Evolutionary conservation across 2,329 filamentous ascomycete genomes (phyloP), one percentile per base, ranked within the genome.

Genomic region (Blastomyces emzantsi): DNA sequence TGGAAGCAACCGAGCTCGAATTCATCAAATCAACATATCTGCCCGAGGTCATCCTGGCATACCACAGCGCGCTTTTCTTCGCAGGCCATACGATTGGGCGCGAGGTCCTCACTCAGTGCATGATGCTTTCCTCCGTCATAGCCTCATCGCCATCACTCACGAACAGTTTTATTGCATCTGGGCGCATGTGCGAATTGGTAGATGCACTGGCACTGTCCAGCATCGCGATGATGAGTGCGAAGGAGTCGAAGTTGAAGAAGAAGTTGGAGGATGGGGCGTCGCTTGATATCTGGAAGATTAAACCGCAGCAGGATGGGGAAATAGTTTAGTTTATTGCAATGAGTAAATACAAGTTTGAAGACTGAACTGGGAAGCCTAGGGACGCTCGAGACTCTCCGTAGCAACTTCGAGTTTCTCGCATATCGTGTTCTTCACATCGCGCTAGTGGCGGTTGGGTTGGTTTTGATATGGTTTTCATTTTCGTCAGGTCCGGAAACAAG

Each of bases 91-190:
- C 85, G 59, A 79, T 95, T 54, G 88, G 86, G 56, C 86, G 91
- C 54, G 90, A 93, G 64, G 84, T 88, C 67, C 81, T 96, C 22
- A 82, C 94, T 33, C 87, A 93, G 72, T 90, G 88, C 70, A 93
- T 99, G 89, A 90, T 96, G 64, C 80, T 99, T 19, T 87, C 91
- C 0, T 86, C 87, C 1, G 83, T 96, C 60, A 90, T 93, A 1
- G 86, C 88, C 63, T 85, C 87, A 67, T 83, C 82, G 65, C 86
- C 86, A 30, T 86, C 88, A 68, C 76, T 93, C 51, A 85, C 87
- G 1, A 76, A 80, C 30, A 82, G 84, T 55, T 89, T 94, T 68
- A 75, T 86, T 62, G 80, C 82, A 62, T 82, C 85, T 2, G 82
- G 82, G 41, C 84, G 88, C 57, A 88, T 93, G 85, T 83, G 84